Evolutionary conservation across 2,329 filamentous ascomycete species (phyloP).

Genomic region (Calycina herbarum): DNA sequence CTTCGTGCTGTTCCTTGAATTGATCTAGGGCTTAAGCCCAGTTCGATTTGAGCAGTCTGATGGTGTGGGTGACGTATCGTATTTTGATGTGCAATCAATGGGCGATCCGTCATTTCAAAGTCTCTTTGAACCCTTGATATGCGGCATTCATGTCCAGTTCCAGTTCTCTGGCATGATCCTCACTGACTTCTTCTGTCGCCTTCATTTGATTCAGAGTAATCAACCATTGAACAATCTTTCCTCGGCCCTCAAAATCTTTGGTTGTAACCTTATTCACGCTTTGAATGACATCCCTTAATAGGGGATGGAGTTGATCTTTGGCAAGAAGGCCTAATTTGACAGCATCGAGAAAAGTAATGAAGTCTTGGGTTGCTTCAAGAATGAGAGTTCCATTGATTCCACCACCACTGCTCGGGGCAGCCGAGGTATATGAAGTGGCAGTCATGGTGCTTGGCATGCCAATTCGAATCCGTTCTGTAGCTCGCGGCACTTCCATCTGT

Average conservation of each 20-base stretch:
- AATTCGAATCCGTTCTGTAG: conserved; percentile 87
- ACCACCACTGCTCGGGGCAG: conserved; percentile 42
- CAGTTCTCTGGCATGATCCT: conserved; percentile 84
- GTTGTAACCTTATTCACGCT: conserved; percentile 97
- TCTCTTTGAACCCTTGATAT: conserved; percentile 84
- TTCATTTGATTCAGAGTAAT: conserved; percentile 98
- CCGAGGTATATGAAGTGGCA: conserved; percentile 46
- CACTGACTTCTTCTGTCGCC: conserved; percentile 84
- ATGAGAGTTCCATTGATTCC: conserved; percentile 63
- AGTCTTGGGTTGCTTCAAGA: conserved; percentile 90
- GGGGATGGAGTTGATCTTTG: conserved; percentile 93
- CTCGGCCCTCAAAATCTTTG: conserved; percentile 89
- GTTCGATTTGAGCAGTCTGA: not conserved
- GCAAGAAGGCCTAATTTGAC: conserved; percentile 88
- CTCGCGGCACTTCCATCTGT: conserved; percentile 90
- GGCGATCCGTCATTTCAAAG: conserved; percentile 30
- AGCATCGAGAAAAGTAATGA: conserved; percentile 96
- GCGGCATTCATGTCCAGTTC: conserved; percentile 93
- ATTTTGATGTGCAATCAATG: not conserved
- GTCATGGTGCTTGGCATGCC: conserved; percentile 84
- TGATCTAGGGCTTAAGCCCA: not conserved
- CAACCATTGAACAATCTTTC: conserved; percentile 98
- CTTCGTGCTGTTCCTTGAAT: not conserved
- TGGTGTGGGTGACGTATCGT: not conserved
- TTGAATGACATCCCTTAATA: conserved; percentile 94